Conservation (phyloP, 2,329 filamentous ascomycete species). For the Aspergillus versicolor region DNA sequence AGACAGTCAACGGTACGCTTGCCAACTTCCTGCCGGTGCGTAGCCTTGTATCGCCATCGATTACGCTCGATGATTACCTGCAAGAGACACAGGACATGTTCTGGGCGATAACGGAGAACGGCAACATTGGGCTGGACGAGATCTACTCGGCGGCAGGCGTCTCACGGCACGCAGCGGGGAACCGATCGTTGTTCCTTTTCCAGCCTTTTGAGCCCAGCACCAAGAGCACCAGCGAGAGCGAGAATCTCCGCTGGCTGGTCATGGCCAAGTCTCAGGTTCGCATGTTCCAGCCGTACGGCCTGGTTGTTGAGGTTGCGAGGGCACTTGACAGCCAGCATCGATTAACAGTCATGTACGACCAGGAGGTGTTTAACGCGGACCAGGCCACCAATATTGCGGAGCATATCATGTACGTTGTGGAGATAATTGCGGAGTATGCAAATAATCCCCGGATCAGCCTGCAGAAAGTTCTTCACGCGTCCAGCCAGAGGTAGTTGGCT, state of each 20-base stretch:
- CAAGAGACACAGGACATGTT: not conserved
- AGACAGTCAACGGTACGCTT: not conserved
- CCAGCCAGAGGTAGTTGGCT: too few relatives aligned
- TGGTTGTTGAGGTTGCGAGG: not conserved
- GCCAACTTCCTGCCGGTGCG: not conserved
- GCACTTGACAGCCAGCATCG: not conserved
- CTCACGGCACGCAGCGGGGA: not conserved
- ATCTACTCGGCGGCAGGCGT: not conserved
- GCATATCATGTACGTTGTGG: too few relatives aligned
- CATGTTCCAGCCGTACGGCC: not conserved
- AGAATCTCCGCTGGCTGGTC: not conserved
- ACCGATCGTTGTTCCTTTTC: not conserved
- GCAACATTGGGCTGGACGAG: not conserved
- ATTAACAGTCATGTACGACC: not conserved
- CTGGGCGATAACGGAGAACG: not conserved
- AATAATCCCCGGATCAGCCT: too few relatives aligned
- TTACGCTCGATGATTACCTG: not conserved
- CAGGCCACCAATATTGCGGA: too few relatives aligned
- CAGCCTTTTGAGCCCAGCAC: not conserved
- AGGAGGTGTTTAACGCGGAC: too few relatives aligned
- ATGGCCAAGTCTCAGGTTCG: not conserved
- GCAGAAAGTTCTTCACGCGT: too few relatives aligned
- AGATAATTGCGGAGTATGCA: too few relatives aligned
- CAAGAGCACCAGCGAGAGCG: not conserved
- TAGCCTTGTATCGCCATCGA: not conserved